These are phyloP conservation scores for Basipetospora chlamydospora DNA, from an alignment of 2,329 filamentous ascomycete species.

Conservation along the genomic window DNA sequence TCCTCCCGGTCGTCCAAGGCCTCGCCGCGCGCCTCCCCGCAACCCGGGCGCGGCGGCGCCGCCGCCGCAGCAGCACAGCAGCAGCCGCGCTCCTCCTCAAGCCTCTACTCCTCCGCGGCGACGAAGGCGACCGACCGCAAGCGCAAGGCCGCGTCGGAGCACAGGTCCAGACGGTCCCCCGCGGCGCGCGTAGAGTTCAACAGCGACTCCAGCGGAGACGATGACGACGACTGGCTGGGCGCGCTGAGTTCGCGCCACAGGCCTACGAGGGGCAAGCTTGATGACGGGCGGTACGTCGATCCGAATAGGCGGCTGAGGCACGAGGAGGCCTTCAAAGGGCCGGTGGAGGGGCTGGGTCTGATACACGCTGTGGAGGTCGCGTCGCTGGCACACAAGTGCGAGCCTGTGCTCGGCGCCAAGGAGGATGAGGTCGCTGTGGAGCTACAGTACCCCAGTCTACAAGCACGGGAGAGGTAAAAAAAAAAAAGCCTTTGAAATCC, in stretches of 20 bases:
- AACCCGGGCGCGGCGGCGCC: conserved; percentile 8
- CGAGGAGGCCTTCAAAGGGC: conserved; percentile 27
- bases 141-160: conserved; percentile 25
- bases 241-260: conserved; percentile 28
- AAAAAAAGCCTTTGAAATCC: too few relatives aligned
- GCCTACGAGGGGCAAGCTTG: conserved; percentile 18
- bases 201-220: conserved; percentile 34
- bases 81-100: conserved; percentile 2
- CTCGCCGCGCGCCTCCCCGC: conserved; percentile 20
- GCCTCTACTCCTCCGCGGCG: conserved; percentile 2
- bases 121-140: conserved; percentile 22
- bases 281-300: conserved; percentile 27
- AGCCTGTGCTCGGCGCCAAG: conserved; percentile 31
- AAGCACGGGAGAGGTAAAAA: conserved; percentile 53
- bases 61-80: too few relatives aligned
- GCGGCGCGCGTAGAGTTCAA: conserved; percentile 35
- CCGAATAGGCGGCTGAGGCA: conserved; percentile 31
- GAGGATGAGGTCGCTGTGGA: conserved; percentile 45
- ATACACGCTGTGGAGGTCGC: conserved; percentile 46
- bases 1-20: conserved; percentile 26
- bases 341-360: conserved; percentile 27
- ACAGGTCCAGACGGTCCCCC: conserved; percentile 14
- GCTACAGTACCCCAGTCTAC: conserved; percentile 72
- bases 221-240: conserved; percentile 35
- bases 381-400: conserved; percentile 33